Percentiles rank a stretch among this genome's conserved stretches.
Conservation (phyloP, 2,329 filamentous ascomycete genomes). For the Xylariaceae sp. region DNA sequence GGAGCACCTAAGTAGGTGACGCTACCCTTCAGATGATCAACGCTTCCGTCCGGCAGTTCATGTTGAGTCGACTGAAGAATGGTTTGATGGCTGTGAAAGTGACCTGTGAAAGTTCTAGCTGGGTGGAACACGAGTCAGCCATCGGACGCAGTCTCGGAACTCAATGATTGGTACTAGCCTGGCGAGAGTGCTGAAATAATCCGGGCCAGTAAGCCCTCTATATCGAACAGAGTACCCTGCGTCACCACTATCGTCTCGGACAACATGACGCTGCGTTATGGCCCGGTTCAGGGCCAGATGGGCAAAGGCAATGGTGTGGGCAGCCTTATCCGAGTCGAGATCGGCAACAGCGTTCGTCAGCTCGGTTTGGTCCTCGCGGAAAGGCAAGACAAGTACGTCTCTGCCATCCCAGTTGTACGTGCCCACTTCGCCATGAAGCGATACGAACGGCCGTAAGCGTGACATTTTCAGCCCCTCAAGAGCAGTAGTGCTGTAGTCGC, state of each 20-base stretch:
- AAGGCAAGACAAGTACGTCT: conserved; percentile 33
- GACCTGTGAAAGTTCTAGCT: conserved; percentile 33
- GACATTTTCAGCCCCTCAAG: conserved; percentile 30
- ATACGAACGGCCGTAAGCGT: conserved; percentile 26
- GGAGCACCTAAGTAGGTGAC: conserved; percentile 33
- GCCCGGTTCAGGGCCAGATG: conserved; percentile 35
- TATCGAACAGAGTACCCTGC: conserved; percentile 22
- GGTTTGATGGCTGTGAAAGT: conserved; percentile 34
- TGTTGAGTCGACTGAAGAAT: conserved; percentile 25
- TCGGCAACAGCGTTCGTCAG: conserved; percentile 26
- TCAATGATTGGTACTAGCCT: conserved; percentile 10
- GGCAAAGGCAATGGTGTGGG: conserved; percentile 31
- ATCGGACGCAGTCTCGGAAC: background rate
- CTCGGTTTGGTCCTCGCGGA: conserved; percentile 33
- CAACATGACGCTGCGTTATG: conserved; percentile 30
- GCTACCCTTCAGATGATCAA: conserved; percentile 24
- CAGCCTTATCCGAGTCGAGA: conserved; percentile 23
- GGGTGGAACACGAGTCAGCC: conserved; percentile 1
- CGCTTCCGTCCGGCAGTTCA: background rate
- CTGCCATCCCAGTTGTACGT: conserved; percentile 30
- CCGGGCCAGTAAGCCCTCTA: conserved; percentile 28
- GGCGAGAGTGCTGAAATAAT: conserved; percentile 28
- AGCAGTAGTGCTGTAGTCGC: conserved; percentile 31
- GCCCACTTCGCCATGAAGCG: conserved; percentile 26
- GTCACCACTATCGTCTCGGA: conserved; percentile 17